Evolutionary conservation across 768 basidiomycete genomes (phyloP), one percentile per base, ranked within the genome.

Genomic region (Suillus variegatus): DNA sequence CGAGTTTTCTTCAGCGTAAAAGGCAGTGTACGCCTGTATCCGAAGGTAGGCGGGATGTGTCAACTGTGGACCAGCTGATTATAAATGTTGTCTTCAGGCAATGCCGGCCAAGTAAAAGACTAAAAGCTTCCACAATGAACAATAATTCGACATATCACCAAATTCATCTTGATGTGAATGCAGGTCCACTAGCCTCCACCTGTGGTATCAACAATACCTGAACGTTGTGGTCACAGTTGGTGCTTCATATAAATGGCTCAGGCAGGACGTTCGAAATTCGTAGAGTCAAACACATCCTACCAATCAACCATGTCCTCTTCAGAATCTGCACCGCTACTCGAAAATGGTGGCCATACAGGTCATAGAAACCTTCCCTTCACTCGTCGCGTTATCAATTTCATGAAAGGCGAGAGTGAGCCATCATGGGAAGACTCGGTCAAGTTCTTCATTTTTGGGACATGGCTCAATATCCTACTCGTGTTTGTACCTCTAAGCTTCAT

Each of bases 391-490:
- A 81, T 63, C 44, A 84, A 58, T 62, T 77, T 16, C 72, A 76
- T 28, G 55, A 86, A 81, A 64, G 83, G 82, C n/a, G 84, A 88
- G 64, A 87, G 83, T 60, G 85, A 91, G 72, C 90, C 91, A 0
- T 80, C 84, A 14, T 90, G 87, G 84, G 41, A 76, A 6, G 64
- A 74, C 32, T 92, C 91, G 13, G 85, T 82, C 74, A 77, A 73
- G 63, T 88, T 78, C 79, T 88, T 91, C 72, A 69, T 91, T 64
- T 83, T 89, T 61, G 83, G 82, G 46, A 85, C 85, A 25, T 96
- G 86, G 77, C 72, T 92, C 71, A 96, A 95, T 73, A 57, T 93
- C 60, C 80, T 95, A 63, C 86, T 96, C 61, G 74, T 95, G 56
- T 91, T 92, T 66, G 85, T 95, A 12, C 95, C 95, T 36, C 78